Evolutionary conservation across 192 early-diverging fungal genomes (phyloP).

Genomic region (Backusella liffmaniae): DNA sequence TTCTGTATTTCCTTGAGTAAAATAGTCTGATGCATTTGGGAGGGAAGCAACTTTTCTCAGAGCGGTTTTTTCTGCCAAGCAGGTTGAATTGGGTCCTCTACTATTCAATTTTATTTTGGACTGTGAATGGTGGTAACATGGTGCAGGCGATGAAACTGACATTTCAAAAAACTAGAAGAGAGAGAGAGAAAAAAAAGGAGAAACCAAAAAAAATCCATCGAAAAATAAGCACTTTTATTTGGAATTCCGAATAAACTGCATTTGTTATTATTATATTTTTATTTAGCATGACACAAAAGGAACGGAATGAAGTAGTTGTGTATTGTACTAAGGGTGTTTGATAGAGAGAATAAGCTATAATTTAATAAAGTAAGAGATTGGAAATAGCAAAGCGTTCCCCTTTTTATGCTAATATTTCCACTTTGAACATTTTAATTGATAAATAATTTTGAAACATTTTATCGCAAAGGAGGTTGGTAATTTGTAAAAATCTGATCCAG

Average conservation of each 20-base stretch:
- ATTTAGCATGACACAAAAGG: too few species aligned
- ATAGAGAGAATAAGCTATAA: too few species aligned
- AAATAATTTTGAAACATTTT: neutral
- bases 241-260: too few species aligned
- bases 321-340: too few species aligned
- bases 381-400: neutral
- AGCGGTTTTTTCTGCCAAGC: neutral
- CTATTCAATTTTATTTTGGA: neutral
- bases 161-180: neutral
- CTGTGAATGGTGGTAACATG: slow-evolving; percentile 15
- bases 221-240: too few species aligned
- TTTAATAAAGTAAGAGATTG: neutral
- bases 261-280: too few species aligned
- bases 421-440: neutral
- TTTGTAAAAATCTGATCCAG: neutral
- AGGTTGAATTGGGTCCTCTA: neutral
- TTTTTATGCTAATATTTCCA: neutral
- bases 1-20: neutral
- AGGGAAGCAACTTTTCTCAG: slow-evolving; percentile 4
- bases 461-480: neutral
- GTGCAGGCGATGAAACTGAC: slow-evolving; percentile 18
- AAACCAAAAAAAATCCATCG: neutral
- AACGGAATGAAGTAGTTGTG: too few species aligned
- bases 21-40: slow-evolving; percentile 1
- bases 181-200: neutral